Evolutionary conservation across 306 rosid species (phyloP), one percentile per base, ranked within the genome.

Genomic region (Senna siamea): DNA sequence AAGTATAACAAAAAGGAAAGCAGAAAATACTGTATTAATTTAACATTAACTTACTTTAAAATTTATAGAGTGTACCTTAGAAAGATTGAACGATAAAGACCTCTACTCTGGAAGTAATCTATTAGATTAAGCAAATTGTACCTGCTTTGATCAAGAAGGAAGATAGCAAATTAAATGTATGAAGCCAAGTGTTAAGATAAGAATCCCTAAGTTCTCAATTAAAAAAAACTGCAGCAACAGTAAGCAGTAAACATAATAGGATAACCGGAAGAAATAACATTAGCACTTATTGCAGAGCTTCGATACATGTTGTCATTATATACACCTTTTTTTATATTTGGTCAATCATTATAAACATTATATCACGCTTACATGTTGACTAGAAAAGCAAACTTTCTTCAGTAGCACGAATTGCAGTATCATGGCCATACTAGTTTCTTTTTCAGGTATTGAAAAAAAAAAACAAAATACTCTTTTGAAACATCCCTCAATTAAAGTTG

Each of bases 21-120:
- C 10, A 82, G 44, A 59, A 11, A 76, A 37, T 70, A 26, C 46
- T 32, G 72, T 44, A 75, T 34, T 44, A 50, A 17, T 41, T 37
- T 54, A 73, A 74, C 34, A 62, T 12, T n/a, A 55, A 62, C 69
- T 54, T 20, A 32, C 17, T 30, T 56, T 52, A 66, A 75, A 41
- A 81, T 15, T 34, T 51, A 55, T 35, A n/a, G n/a, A 40, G 54
- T 3, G 7, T 76, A 94, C 97, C 91, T 85, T 75, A 85, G 67
- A 83, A 94, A 88, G 72, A 94, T 52, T 54, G 96, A 87, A 41
- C 96, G 96, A 80, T 84, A 91, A 7, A 94, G 90, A 76, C 98
- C 98, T 78, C 98, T 85, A 72, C 78, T 73, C 52, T 91, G 87
- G 80, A 94, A 94, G 78, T 94, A 80, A 72, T 89, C 97, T 14